These are phyloP conservation scores for Russula sp. DNA, from an alignment of 768 basidiomycete species.

Conservation along the genomic window DNA sequence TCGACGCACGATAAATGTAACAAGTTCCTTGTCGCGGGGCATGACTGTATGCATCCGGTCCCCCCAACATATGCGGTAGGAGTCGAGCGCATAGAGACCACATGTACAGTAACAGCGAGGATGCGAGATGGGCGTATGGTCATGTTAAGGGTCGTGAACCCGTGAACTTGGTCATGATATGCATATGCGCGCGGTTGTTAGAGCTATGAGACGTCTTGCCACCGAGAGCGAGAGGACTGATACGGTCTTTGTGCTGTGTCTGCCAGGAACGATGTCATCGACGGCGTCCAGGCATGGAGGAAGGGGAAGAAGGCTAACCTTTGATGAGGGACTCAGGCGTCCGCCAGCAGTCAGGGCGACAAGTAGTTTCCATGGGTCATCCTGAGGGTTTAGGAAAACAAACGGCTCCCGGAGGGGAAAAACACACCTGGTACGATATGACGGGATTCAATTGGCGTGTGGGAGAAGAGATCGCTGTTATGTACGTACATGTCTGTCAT, in stretches of 20 bases:
- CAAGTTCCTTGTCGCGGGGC: no score
- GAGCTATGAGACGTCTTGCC: no score
- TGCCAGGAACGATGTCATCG: conserved; percentile 37
- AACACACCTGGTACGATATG: no score
- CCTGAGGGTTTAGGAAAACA: no score
- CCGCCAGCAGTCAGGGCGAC: conserved; percentile 52
- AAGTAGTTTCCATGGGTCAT: no score
- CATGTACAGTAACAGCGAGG: no score
- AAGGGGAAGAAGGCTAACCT: conserved; percentile 37
- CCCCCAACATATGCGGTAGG: conserved; percentile 66
- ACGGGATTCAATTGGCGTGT: no score
- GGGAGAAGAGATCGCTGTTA: no score
- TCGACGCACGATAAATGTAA: no score
- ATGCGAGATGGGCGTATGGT: conserved; percentile 46
- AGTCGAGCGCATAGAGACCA: conserved; percentile 73
- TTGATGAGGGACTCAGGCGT: conserved; percentile 53
- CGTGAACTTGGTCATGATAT: background rate
- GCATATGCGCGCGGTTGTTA: conserved; percentile 38
- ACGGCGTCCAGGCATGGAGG: background rate
- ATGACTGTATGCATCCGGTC: conserved; percentile 37
- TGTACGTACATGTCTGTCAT: no score
- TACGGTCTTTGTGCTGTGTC: conserved; percentile 42
- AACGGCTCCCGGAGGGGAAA: no score
- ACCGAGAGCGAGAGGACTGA: conserved; percentile 46
- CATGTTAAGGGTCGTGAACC: background rate